Evolutionary conservation across 2,329 filamentous ascomycete genomes (phyloP).

Genomic region (Colletotrichum kahawae): DNA sequence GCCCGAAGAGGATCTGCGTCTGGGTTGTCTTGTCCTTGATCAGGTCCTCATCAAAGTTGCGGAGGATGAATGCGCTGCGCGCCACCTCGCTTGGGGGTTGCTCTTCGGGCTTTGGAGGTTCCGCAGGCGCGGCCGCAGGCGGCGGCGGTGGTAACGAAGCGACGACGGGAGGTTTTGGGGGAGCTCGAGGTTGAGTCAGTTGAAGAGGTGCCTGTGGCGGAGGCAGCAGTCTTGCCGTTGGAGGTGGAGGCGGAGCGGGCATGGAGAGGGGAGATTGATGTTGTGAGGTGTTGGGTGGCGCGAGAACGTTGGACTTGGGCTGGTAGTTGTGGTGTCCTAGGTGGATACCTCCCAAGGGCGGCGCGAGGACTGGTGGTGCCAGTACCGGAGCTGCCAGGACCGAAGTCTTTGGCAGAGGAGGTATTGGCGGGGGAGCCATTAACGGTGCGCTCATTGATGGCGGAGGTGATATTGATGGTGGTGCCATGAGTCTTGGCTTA

Average conservation of each 20-base stretch:
- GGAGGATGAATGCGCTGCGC: conserved; percentile 62
- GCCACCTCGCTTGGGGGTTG: conserved; percentile 45
- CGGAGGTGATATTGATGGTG: conserved; percentile 8
- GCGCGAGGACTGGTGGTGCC: conserved; percentile 41
- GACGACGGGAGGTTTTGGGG: neutral
- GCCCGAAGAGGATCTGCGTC: conserved; percentile 62
- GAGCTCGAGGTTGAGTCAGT: conserved; percentile 18
- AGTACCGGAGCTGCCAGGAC: conserved; percentile 41
- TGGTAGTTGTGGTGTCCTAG: conserved; percentile 30
- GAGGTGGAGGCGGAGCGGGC: conserved; percentile 30
- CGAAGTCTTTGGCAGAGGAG: conserved; percentile 16
- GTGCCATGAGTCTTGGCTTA: conserved; percentile 18
- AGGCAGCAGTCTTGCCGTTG: conserved; percentile 23
- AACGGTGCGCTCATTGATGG: neutral
- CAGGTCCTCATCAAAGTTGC: conserved; percentile 63
- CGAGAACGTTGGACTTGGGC: conserved; percentile 49
- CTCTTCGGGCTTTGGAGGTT: conserved; percentile 5
- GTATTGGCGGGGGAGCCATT: conserved; percentile 1
- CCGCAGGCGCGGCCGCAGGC: conserved; percentile 25
- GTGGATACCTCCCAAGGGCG: conserved; percentile 35
- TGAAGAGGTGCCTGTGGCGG: conserved; percentile 22
- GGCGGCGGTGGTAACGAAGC: conserved; percentile 21
- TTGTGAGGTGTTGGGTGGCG: conserved; percentile 47
- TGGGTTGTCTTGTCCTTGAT: conserved; percentile 62
- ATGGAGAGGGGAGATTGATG: conserved; percentile 40